phyloP scores from a whole-genome alignment of 2,329 filamentous ascomycete species.

The Talaromyces verruculosus region DNA sequence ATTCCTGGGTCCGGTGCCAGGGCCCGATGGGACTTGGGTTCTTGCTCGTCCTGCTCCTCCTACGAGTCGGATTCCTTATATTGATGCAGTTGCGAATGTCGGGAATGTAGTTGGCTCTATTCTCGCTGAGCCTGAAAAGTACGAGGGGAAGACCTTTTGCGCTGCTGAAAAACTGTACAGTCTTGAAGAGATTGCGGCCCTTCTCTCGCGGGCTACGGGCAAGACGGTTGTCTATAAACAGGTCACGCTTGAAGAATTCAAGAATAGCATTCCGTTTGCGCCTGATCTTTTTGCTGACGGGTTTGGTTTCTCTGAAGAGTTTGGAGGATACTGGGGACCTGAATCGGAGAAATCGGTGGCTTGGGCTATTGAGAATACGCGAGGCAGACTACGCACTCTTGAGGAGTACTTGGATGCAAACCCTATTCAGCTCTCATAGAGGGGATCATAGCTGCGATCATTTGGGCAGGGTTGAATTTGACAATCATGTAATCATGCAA shows the following conservation, averaged over 20 bases:
- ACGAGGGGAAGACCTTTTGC: neutral
- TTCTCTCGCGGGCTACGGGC: neutral
- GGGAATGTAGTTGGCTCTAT: neutral
- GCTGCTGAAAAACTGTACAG: neutral
- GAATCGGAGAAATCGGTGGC: neutral
- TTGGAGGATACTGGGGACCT: neutral
- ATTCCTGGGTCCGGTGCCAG: neutral
- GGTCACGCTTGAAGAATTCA: neutral
- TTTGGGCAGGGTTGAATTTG: neutral
- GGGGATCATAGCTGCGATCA: neutral
- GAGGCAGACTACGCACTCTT: neutral
- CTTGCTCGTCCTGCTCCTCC: neutral
- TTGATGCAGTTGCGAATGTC: neutral
- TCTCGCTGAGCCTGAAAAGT: neutral
- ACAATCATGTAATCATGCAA: neutral
- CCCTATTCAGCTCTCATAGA: neutral
- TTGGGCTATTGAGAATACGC: neutral
- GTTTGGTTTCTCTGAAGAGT: neutral
- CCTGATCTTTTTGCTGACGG: neutral
- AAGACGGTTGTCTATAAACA: neutral
- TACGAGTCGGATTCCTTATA: neutral
- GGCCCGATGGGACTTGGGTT: neutral
- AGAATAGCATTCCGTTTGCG: neutral
- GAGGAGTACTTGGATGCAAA: constrained; percentile 1
- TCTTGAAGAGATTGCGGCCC: neutral